These are phyloP conservation scores for Saposhnikovia divaricata DNA, from an alignment of 129 eudicot species.

Conservation along the genomic window DNA sequence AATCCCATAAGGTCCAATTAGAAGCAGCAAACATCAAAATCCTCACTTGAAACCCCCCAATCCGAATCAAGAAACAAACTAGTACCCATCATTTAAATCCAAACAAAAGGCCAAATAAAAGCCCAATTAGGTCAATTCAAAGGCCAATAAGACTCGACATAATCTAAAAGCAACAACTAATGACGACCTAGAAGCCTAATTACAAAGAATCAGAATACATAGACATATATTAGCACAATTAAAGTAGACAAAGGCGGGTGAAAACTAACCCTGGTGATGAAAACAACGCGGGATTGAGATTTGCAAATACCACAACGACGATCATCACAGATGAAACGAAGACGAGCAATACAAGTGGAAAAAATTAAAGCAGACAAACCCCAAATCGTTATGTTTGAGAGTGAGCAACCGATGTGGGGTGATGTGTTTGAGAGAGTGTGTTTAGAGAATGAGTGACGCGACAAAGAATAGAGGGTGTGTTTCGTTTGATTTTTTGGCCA, in stretches of 20 bases:
- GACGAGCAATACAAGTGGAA: slow-evolving; percentile 92
- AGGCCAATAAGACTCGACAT: too few species aligned
- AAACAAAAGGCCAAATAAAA: too few species aligned
- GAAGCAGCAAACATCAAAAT: neutral
- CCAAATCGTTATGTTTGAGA: too few species aligned
- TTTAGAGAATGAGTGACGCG: too few species aligned
- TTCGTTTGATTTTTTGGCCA: too few species aligned
- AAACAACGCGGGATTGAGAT: slow-evolving; percentile 53
- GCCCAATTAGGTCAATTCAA: neutral
- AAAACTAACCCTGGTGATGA: slow-evolving; percentile 43
- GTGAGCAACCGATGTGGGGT: too few species aligned
- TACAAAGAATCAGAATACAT: neutral
- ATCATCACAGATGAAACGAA: slow-evolving; percentile 86
- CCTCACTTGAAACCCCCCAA: neutral
- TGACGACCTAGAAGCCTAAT: neutral
- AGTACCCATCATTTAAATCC: neutral
- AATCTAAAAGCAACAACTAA: neutral
- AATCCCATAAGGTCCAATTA: neutral
- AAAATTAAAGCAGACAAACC: too few species aligned
- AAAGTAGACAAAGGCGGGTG: neutral
- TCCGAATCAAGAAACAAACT: neutral
- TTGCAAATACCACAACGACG: slow-evolving; percentile 94
- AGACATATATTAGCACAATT: too few species aligned
- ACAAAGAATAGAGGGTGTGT: too few species aligned
- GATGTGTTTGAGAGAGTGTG: too few species aligned